Conservation (phyloP, 257 asterid species). For the Mitragyna speciosa region DNA sequence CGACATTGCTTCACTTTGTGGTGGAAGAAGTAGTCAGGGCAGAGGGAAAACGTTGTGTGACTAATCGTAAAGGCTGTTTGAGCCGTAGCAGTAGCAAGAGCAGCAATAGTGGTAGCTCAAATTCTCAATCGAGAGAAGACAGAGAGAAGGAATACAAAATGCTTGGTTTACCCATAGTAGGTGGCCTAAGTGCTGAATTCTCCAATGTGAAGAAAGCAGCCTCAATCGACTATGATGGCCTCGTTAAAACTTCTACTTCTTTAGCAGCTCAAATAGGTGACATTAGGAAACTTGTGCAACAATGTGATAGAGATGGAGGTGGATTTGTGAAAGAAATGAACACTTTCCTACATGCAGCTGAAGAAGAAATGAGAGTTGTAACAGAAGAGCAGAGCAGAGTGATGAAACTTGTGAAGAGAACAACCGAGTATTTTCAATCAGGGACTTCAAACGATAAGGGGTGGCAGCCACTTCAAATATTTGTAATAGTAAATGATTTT, state of each 20-base stretch:
- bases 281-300: slow-evolving; percentile 31
- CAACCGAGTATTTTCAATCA: slow-evolving; percentile 77
- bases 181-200: slow-evolving; percentile 77
- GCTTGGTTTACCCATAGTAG: slow-evolving; percentile 81
- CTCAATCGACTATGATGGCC: slow-evolving; percentile 46
- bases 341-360: slow-evolving; percentile 57
- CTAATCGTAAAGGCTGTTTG: slow-evolving; percentile 46
- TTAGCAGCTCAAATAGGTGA: slow-evolving; percentile 44
- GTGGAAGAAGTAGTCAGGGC: slow-evolving; percentile 88
- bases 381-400: slow-evolving; percentile 61
- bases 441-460: slow-evolving; percentile 61
- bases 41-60: slow-evolving; percentile 81
- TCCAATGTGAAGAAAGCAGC: slow-evolving; percentile 74
- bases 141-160: slow-evolving; percentile 69
- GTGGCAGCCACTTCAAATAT: slow-evolving; percentile 54
- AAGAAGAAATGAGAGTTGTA: slow-evolving; percentile 45
- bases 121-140: slow-evolving; percentile 41
- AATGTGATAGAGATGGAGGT: slow-evolving; percentile 35
- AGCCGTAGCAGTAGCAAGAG: slow-evolving; percentile 49
- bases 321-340: slow-evolving; percentile 57
- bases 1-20: slow-evolving; percentile 80
- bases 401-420: slow-evolving; percentile 73
- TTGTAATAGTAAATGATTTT: slow-evolving; percentile 69
- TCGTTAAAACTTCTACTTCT: slow-evolving; percentile 40
- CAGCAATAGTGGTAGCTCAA: slow-evolving; percentile 28